phyloP scores from a whole-genome alignment of 352 stramenopile species.

The Pythium dissimile region DNA sequence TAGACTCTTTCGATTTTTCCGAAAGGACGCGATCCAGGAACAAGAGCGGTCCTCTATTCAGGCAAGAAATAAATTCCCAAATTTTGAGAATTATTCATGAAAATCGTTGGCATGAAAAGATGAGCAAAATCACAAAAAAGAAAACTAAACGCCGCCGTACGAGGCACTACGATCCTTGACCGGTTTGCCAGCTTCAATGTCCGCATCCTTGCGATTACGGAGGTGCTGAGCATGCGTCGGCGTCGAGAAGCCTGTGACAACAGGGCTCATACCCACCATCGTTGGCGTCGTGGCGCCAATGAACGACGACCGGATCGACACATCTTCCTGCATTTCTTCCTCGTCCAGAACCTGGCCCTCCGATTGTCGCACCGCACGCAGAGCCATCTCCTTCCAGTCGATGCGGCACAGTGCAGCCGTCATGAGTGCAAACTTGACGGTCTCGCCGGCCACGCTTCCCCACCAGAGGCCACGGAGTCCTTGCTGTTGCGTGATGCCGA shows the following conservation, averaged over 20 bases:
- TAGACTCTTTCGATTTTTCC: slow-evolving; percentile 13
- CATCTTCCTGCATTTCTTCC: slow-evolving; percentile 60
- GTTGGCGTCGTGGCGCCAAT: slow-evolving; percentile 57
- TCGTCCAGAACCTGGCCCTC: slow-evolving; percentile 49
- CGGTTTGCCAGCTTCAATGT: slow-evolving; percentile 4
- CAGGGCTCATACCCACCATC: slow-evolving; percentile 51
- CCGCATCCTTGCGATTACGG: slow-evolving; percentile 12
- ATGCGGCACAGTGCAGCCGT: slow-evolving; percentile 48
- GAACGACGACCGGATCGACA: slow-evolving; percentile 52
- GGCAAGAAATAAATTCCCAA: background rate
- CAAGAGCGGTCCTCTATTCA: background rate
- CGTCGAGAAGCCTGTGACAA: slow-evolving; percentile 57
- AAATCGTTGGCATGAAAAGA: slow-evolving; percentile 6
- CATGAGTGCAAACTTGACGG: slow-evolving; percentile 71
- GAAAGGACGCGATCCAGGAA: slow-evolving; percentile 15
- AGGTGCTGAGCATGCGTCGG: slow-evolving; percentile 30
- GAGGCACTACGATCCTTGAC: slow-evolving; percentile 15
- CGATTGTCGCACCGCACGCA: slow-evolving; percentile 56
- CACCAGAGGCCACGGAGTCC: slow-evolving; percentile 71
- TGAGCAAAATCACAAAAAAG: background rate
- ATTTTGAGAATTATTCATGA: background rate
- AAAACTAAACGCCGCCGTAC: slow-evolving; percentile 13
- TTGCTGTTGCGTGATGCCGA: slow-evolving; percentile 46
- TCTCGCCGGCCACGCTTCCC: slow-evolving; percentile 67
- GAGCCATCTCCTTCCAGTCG: slow-evolving; percentile 69